A percentile compares a stretch with the other conserved stretches of the same genome.
Conservation (phyloP, 257 asterid species). For the Verbena officinalis region DNA sequence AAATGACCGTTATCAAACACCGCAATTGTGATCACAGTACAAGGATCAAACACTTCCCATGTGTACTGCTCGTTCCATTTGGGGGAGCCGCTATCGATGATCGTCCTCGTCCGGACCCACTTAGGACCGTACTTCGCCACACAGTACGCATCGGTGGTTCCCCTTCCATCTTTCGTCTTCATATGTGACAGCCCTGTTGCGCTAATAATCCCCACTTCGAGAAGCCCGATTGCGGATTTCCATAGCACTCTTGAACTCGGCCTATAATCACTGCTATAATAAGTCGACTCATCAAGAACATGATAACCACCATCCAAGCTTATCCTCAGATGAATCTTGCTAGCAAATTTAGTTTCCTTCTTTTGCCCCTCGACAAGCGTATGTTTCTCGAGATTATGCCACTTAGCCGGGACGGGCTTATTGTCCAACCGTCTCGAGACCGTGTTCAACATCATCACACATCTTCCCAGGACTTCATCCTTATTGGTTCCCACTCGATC, state of each 20-base stretch:
- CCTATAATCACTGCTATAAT: constrained; percentile 69
- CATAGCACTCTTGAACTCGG: constrained; percentile 72
- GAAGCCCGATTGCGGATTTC: constrained; percentile 72
- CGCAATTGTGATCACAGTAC: constrained; percentile 70
- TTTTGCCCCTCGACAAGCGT: constrained; percentile 50
- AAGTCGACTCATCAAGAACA: constrained; percentile 77
- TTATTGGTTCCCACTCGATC: constrained; percentile 45
- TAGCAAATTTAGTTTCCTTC: constrained; percentile 64
- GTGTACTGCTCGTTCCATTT: constrained; percentile 91
- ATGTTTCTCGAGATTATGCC: constrained; percentile 83
- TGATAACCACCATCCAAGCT: constrained; percentile 90
- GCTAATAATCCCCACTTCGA: constrained; percentile 74
- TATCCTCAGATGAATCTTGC: constrained; percentile 77
- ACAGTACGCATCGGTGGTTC: constrained; percentile 73
- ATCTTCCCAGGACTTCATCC: constrained; percentile 59
- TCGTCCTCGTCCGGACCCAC: constrained; percentile 84
- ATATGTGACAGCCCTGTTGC: constrained; percentile 61
- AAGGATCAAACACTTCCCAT: constrained; percentile 86
- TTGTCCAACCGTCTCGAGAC: constrained; percentile 62
- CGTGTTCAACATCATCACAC: constrained; percentile 37
- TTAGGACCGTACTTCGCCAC: constrained; percentile 83
- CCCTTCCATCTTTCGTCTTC: constrained; percentile 65
- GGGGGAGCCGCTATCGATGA: constrained; percentile 62
- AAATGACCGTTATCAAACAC: constrained; percentile 74
- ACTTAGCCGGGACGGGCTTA: constrained; percentile 61